Evolutionary conservation across 129 eudicot species (phyloP), one percentile per base, ranked within the genome.

Genomic region (Centaurea solstitialis): DNA sequence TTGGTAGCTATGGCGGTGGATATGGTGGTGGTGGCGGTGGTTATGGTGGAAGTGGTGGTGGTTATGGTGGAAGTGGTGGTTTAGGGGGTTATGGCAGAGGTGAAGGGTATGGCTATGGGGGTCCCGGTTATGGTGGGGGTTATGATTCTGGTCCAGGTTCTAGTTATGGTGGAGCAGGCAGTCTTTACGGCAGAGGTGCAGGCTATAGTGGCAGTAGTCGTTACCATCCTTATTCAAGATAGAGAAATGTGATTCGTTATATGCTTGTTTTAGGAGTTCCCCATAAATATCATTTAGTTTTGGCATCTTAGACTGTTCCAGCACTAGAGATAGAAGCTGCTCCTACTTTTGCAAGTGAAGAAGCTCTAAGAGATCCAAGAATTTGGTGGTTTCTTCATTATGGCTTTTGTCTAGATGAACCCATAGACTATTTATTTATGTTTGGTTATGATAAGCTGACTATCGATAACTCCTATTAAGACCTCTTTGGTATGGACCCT

Each of bases 181-280:
- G 88, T 18, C 74, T 77, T 17, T 90, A 88, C 75, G 96, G 96
- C 68, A 80, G 90, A 85, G 85, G 93, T 81, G 88, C 87, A 80
- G 91, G 93, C 26, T 88, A 88, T 91, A 80, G 93, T 86, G 86
- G 91, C 79, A 73, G 94, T 79, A 85, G 91, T 84, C 94, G 97
- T 10, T 92, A 89, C 83, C 97, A 92, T 81, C 97, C 97, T 21
- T 92, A 92, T 65, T 85, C 89, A 84, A 91, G 98, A 85, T 92
- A 94, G 98, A 84, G 78, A 77, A 22, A 9, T 82, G 64, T 61
- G 81, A 82, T 20, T 69, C 86, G 26, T 76, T 82, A 2, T 67
- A 72, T 77, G 72, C 26, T 75, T 82, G 85, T 70, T 73, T 43
- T 82, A 82, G 85, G 81, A 53, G 72, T 69, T 76, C 76, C 61